These are phyloP conservation scores for Pythium biforme DNA, from an alignment of 352 stramenopile genomes.

Conservation along the genomic window DNA sequence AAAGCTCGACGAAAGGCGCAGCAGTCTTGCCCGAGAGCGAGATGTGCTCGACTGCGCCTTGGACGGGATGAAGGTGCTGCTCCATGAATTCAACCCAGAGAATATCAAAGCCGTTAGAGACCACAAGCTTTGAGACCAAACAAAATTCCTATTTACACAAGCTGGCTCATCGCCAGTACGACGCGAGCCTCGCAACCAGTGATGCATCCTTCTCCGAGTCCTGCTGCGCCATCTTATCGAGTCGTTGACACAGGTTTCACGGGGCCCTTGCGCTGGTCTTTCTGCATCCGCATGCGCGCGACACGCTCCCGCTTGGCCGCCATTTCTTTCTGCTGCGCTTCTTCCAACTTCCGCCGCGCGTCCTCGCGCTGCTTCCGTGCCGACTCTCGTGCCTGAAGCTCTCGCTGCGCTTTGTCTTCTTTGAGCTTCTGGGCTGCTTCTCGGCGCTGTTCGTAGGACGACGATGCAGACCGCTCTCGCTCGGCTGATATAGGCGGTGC, in stretches of 20 bases:
- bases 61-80: slow-evolving; percentile 40
- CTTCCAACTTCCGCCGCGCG: slow-evolving; percentile 56
- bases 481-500: slow-evolving; percentile 2
- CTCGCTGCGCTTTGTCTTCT: slow-evolving; percentile 66
- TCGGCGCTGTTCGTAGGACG: slow-evolving; percentile 59
- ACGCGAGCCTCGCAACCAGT: not conserved
- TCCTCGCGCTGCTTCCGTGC: slow-evolving; percentile 70
- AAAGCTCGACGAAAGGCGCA: slow-evolving; percentile 15
- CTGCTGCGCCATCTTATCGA: not conserved
- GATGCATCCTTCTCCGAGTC: not conserved
- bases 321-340: slow-evolving; percentile 62
- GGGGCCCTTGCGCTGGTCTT: slow-evolving; percentile 24
- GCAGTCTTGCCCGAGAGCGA: slow-evolving; percentile 35
- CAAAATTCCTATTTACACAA: slow-evolving; percentile 9
- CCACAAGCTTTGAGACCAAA: not conserved
- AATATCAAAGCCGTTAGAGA: not conserved
- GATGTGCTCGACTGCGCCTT: slow-evolving; percentile 36
- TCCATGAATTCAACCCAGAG: slow-evolving; percentile 40
- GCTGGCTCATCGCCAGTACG: not conserved
- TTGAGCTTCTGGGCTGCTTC: slow-evolving; percentile 65
- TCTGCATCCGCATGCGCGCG: slow-evolving; percentile 54
- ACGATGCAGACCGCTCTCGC: slow-evolving; percentile 19
- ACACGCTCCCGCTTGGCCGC: slow-evolving; percentile 71
- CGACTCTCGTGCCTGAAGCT: slow-evolving; percentile 55
- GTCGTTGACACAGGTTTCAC: slow-evolving; percentile 1